These are phyloP conservation scores for Sphaerulina populicola DNA, from an alignment of 2,329 filamentous ascomycete genomes.

Conservation along the genomic window DNA sequence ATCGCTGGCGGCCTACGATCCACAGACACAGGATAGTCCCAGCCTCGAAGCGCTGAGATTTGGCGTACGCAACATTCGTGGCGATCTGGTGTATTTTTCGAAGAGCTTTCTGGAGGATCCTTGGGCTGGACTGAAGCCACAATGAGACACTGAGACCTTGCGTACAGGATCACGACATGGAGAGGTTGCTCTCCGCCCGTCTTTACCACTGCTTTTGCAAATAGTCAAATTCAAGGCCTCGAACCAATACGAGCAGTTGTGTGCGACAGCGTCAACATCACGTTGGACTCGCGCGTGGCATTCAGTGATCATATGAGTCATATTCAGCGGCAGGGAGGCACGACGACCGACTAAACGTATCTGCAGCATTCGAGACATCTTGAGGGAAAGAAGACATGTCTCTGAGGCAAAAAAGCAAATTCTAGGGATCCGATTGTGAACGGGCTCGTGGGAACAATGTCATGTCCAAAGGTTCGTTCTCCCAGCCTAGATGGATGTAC, in stretches of 20 bases:
- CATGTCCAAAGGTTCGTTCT: neutral
- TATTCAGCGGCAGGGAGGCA: neutral
- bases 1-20: neutral
- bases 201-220: neutral
- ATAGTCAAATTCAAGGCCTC: too few species aligned
- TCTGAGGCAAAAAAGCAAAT: neutral
- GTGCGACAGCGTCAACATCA: too few species aligned
- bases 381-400: neutral
- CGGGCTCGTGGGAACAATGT: neutral
- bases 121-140: conserved; percentile 43
- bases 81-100: conserved; percentile 63
- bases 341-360: neutral
- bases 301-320: too few species aligned
- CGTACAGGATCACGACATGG: neutral
- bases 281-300: too few species aligned
- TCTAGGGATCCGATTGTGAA: neutral
- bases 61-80: conserved; percentile 42
- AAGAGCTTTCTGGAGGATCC: conserved; percentile 63
- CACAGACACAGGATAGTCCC: conserved; percentile 10
- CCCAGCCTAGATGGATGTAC: neutral
- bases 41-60: conserved; percentile 34
- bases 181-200: neutral
- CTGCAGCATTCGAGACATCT: neutral
- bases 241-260: too few species aligned
- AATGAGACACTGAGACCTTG: neutral